Evolutionary conservation across 306 rosid genomes (phyloP).

Genomic region (Lupinus albus): DNA sequence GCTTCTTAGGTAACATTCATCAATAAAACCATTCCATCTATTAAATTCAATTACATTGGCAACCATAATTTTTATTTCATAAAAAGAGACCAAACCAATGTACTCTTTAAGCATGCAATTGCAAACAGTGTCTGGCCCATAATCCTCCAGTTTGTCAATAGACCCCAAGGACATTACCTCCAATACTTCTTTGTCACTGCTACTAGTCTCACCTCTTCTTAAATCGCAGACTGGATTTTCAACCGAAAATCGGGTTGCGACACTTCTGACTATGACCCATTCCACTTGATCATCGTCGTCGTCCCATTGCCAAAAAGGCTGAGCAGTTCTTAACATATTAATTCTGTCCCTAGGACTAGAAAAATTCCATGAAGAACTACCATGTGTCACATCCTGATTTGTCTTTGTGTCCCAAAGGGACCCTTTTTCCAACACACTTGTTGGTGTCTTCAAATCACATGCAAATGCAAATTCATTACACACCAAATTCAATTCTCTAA

Average conservation of each 20-base stretch:
- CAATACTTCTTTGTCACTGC: slow-evolving; percentile 31
- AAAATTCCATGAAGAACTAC: slow-evolving; percentile 31
- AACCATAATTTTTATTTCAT: slow-evolving; percentile 20
- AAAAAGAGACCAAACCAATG: slow-evolving; percentile 7
- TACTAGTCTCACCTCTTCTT: too few species aligned
- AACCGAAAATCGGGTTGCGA: too few species aligned
- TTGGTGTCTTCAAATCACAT: slow-evolving; percentile 57
- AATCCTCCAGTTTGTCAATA: slow-evolving; percentile 6
- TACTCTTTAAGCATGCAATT: slow-evolving; percentile 12
- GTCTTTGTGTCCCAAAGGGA: slow-evolving; percentile 51
- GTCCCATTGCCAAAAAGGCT: slow-evolving; percentile 51
- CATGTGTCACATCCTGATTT: slow-evolving; percentile 36
- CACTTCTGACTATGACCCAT: slow-evolving; percentile 76
- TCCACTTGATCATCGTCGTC: slow-evolving; percentile 42
- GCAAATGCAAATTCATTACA: slow-evolving; percentile 29
- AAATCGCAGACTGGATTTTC: too few species aligned
- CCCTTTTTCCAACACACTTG: slow-evolving; percentile 56
- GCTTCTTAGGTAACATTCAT: slow-evolving; percentile 26
- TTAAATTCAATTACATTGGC: background rate
- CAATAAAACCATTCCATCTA: slow-evolving; percentile 16
- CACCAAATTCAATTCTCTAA: slow-evolving; percentile 31
- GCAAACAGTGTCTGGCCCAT: slow-evolving; percentile 21
- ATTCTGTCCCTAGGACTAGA: slow-evolving; percentile 51
- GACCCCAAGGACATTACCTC: slow-evolving; percentile 4
- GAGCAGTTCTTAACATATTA: slow-evolving; percentile 41